A percentile compares a stretch with the other conserved stretches of the same genome.
phyloP scores from a whole-genome alignment of 2,329 filamentous ascomycete species.

The Akanthomyces lecanii region DNA sequence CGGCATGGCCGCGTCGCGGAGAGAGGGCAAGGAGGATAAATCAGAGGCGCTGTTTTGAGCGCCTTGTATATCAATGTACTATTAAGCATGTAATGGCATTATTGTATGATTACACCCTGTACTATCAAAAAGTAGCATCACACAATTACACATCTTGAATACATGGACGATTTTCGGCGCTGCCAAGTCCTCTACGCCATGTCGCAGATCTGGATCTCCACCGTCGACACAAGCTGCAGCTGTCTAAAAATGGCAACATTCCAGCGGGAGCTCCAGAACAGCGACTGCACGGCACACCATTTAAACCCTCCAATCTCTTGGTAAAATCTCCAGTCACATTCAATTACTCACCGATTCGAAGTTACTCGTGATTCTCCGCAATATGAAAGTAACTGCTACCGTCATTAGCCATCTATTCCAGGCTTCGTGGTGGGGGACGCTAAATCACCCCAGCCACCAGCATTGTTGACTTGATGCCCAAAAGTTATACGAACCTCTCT shows the following conservation, averaged over 20 bases:
- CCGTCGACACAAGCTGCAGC: background rate
- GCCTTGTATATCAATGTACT: background rate
- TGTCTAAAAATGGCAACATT: conserved; percentile 2
- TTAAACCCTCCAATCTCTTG: background rate
- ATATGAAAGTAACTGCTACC: background rate
- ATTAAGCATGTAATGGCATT: background rate
- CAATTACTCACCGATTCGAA: no score
- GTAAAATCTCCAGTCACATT: no score
- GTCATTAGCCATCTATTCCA: background rate
- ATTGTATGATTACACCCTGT: background rate
- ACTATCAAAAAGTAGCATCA: background rate
- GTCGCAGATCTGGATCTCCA: background rate
- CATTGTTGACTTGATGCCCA: conserved; percentile 6
- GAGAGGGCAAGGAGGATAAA: background rate
- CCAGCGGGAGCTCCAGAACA: background rate
- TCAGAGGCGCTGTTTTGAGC: conserved; percentile 5
- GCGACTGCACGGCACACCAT: background rate
- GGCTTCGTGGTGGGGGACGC: conserved; percentile 9
- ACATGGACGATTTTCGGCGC: background rate
- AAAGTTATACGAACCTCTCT: background rate
- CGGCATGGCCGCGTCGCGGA: background rate
- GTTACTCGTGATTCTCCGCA: no score
- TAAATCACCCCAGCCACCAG: conserved; percentile 18
- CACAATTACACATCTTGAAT: background rate
- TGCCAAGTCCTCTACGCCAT: background rate